A percentile compares a stretch with the other conserved stretches of the same genome.
Conservation (phyloP, 345 rosid species). For the Pistacia vera region DNA sequence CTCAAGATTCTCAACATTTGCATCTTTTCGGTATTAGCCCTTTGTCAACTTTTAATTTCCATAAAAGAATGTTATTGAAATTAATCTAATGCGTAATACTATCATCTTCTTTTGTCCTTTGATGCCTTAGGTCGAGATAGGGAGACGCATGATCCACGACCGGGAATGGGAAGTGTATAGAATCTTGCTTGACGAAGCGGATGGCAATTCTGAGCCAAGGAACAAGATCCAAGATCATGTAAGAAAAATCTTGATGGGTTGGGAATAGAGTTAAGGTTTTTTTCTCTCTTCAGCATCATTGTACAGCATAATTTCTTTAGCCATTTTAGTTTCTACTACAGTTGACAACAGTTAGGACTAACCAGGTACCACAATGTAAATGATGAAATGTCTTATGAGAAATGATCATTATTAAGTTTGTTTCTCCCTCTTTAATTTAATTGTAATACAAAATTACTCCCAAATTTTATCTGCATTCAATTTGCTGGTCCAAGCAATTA, state of each 20-base stretch:
- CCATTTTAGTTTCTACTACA: background rate
- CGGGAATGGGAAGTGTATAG: constrained; percentile 75
- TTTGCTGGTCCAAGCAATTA: too few relatives aligned
- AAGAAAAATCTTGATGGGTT: constrained; percentile 57
- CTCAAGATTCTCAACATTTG: constrained; percentile 42
- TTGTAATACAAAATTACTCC: too few relatives aligned
- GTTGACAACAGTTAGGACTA: constrained; percentile 1
- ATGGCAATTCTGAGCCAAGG: constrained; percentile 36
- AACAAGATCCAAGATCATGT: constrained; percentile 58
- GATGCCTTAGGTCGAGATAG: constrained; percentile 59
- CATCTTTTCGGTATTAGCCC: constrained; percentile 56
- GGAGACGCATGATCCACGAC: constrained; percentile 51
- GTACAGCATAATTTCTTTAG: constrained; percentile 7
- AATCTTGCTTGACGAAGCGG: constrained; percentile 63
- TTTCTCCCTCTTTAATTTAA: background rate
- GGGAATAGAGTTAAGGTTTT: constrained; percentile 40
- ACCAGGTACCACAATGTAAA: constrained; percentile 14
- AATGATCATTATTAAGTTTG: background rate
- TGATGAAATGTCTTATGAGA: constrained; percentile 5
- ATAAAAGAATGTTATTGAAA: background rate
- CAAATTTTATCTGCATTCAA: too few relatives aligned
- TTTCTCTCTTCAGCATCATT: background rate
- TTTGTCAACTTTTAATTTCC: background rate
- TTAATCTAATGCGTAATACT: background rate
- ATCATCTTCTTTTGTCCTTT: background rate